These are phyloP conservation scores for Xanthoceras sorbifolium DNA, from an alignment of 345 rosid species.

Conservation along the genomic window DNA sequence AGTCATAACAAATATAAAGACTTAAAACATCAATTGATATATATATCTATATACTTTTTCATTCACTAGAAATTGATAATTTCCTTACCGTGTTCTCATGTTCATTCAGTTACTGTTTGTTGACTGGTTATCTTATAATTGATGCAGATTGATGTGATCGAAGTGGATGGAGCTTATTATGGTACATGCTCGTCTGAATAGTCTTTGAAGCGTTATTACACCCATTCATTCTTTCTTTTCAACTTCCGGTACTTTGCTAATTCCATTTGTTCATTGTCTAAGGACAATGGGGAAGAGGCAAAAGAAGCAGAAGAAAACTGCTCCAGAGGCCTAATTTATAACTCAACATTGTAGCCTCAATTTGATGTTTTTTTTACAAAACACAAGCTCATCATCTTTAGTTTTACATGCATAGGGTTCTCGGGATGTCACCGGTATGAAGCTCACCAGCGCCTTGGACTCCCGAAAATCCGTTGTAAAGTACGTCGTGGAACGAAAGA, in stretches of 20 bases:
- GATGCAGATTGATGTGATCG: constrained; percentile 94
- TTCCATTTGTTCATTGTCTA: background rate
- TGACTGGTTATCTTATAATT: background rate
- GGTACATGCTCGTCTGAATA: constrained; percentile 35
- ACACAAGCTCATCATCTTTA: background rate
- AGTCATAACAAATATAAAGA: too few species aligned
- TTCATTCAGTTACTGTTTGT: background rate
- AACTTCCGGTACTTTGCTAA: background rate
- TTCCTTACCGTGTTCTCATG: background rate
- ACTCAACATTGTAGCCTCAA: background rate
- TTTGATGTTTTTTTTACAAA: background rate
- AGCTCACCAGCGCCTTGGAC: constrained; percentile 86
- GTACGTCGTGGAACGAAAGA: constrained; percentile 86
- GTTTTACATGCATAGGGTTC: constrained; percentile 52
- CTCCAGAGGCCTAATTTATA: background rate
- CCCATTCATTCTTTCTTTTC: background rate
- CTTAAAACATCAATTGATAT: too few species aligned
- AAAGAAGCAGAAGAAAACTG: background rate
- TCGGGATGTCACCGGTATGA: constrained; percentile 93
- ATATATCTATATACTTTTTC: too few species aligned
- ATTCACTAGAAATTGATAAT: too few species aligned
- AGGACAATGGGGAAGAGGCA: too few species aligned
- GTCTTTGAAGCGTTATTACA: background rate
- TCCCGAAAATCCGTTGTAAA: constrained; percentile 88
- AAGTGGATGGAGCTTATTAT: constrained; percentile 86